A percentile compares a stretch with the other conserved stretches of the same genome.
Conservation (phyloP, 306 rosid species). For the Clitoria ternatea region DNA sequence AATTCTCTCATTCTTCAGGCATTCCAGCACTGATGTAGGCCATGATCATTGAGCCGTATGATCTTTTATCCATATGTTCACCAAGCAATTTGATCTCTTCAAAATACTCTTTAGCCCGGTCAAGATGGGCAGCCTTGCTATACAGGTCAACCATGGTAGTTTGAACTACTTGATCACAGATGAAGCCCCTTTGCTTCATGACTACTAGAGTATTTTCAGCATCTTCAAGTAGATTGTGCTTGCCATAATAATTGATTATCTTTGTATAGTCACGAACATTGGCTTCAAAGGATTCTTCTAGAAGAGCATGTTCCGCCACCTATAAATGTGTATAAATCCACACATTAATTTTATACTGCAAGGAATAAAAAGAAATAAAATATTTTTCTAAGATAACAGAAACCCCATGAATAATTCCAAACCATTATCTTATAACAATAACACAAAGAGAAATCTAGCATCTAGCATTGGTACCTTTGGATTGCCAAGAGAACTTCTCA, state of each 20-base stretch:
- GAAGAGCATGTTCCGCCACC: conserved; percentile 76
- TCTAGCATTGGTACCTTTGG: no score
- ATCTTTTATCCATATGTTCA: no score
- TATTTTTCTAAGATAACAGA: no score
- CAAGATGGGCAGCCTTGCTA: conserved; percentile 68
- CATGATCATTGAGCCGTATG: no score
- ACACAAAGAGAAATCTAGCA: no score
- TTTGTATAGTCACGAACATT: no score
- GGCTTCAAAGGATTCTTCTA: conserved; percentile 73
- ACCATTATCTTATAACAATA: no score
- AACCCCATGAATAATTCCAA: no score
- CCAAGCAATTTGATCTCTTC: conserved; percentile 77
- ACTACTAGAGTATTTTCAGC: conserved; percentile 52
- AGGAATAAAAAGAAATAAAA: background rate
- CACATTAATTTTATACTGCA: background rate
- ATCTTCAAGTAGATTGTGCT: conserved; percentile 47
- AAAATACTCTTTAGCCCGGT: conserved; percentile 58
- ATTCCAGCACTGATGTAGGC: no score
- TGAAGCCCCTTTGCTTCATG: conserved; percentile 61
- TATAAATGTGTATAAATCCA: conserved; percentile 22
- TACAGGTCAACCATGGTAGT: conserved; percentile 74
- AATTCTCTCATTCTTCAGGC: no score
- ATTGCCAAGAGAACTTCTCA: no score
- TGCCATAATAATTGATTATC: conserved; percentile 62
- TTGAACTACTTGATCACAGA: conserved; percentile 67